These are phyloP conservation scores for Aspergillus latus DNA, from an alignment of 2,329 filamentous ascomycete species.

Conservation along the genomic window DNA sequence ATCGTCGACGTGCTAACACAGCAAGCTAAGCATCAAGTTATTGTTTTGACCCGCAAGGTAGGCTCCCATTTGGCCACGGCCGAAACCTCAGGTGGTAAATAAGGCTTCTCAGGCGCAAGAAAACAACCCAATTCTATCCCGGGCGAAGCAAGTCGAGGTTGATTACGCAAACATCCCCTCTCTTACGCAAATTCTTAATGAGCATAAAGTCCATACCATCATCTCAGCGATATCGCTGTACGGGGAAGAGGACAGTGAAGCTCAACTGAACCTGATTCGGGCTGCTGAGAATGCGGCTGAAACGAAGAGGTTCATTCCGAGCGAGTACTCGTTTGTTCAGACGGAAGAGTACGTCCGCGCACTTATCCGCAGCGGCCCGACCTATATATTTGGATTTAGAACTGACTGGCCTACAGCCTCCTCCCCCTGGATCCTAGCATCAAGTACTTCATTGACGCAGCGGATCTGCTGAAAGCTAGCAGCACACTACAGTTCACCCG, in stretches of 20 bases:
- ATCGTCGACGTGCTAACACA: slow-evolving; percentile 47
- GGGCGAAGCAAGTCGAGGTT: slow-evolving; percentile 25
- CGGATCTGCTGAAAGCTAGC: slow-evolving; percentile 31
- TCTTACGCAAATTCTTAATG: slow-evolving; percentile 30
- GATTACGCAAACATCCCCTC: slow-evolving; percentile 36
- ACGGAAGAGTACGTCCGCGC: slow-evolving; percentile 28
- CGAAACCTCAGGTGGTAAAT: not conserved
- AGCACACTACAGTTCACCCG: slow-evolving; percentile 39
- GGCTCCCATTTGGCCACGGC: not conserved
- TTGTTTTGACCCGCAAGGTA: slow-evolving; percentile 46
- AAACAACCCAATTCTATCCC: slow-evolving; percentile 4
- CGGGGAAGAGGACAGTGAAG: slow-evolving; percentile 28
- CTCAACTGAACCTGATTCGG: slow-evolving; percentile 47
- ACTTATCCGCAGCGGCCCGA: no score
- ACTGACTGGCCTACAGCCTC: slow-evolving; percentile 8
- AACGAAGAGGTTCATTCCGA: slow-evolving; percentile 47
- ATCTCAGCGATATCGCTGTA: slow-evolving; percentile 45
- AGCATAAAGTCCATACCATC: slow-evolving; percentile 46
- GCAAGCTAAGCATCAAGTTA: slow-evolving; percentile 37
- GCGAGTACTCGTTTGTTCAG: slow-evolving; percentile 42
- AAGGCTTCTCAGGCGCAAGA: not conserved
- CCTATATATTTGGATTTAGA: slow-evolving; percentile 13
- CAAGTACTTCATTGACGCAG: slow-evolving; percentile 30
- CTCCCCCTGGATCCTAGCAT: slow-evolving; percentile 32
- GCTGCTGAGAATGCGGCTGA: slow-evolving; percentile 42